Base-by-base conservation (phyloP, 176 grass and related monocot genomes). In the Saccharum spontaneum region DNA sequence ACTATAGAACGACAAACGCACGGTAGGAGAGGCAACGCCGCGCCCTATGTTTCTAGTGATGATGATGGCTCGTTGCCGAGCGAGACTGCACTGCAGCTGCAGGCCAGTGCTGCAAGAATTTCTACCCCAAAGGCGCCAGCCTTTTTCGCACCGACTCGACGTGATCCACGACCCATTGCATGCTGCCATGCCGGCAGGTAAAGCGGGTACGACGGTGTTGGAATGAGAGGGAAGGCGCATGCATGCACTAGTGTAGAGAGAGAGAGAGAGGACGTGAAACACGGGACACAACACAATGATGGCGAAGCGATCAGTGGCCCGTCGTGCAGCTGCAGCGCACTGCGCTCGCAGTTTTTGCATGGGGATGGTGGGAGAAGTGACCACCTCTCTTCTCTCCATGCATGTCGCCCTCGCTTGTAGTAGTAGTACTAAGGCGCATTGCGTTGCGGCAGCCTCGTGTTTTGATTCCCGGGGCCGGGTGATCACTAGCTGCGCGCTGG, bases 251-350 rank as follows among this genome's bases (percentile, higher is more conserved):
- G 50, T 1, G 50, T 7, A 34, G 4, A 22, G 13, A 38, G 36
- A n/a, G n/a, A n/a, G n/a, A 10, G 1, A 15, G 44, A 54, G 1
- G 44, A 69, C 41, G 57, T 45, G n/a, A 24, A 13, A 23, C 10
- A 17, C 59, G 43, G 14, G 82, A 24, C 22, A 6, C 78, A 82
- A 62, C 83, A 86, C 52, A 71, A 89, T 89, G 78, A 89, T 89
- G 40, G 69, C 12, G 83, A 52, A 36, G 41, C 38, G 30, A 70
- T 54, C 71, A 65, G 72, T 65, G 82, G n/a, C 24, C 23, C 8
- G 13, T 45, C 7, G 14, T 45, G 75, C 28, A n/a, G 41, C 73
- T n/a, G 33, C 22, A 37, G 52, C 59, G 76, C 68, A 45, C 69
- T 23, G 18, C 38, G 15, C 23, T 73, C 15, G 37, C 37, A 31